Base-by-base conservation (phyloP, 2,329 filamentous ascomycete species). In the Aureobasidium leucospermi region DNA sequence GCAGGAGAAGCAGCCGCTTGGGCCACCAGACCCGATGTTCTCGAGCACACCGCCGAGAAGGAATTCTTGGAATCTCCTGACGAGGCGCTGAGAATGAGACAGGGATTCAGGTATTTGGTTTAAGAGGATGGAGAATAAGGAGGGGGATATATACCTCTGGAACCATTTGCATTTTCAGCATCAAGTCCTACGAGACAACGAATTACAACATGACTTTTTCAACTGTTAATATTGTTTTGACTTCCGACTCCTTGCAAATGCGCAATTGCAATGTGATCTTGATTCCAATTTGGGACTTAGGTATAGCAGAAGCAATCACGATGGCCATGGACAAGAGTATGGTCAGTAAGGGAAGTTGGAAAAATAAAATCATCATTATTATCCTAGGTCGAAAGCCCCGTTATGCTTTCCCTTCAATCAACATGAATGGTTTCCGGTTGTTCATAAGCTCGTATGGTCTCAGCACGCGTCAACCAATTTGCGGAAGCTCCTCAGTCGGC, bases 91-190 rank as follows among this genome's bases (percentile, higher is more conserved):
- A 29, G 53, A 13, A 63, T 65, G 59, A 66, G 59, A 32, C 60
- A 62, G 29, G 67, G 67, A 11, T 69, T 69, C 57, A 62, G 67
- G 36, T 69, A 67, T 43, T 28, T 69, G 36, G 60, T 69, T 31
- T 68, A 67, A 11, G 36, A 9, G 34, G 34, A 36, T 36, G 8
- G 13, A 3, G 34, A 36, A 8, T 7, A 36, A 8, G 13, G 34
- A 36, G 4, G 8, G 8, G 34, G 8, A 5, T 36, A 36, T 36
- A 36, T 8, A 36, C 34, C 34, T 3, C 23, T 23, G 2, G 23
- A 3, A 39, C 9, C 13, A 9, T 15, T 39, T 39, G 36, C 36
- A 15, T 39, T 15, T 19, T 42, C 16, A 42, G 11, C 39, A 28
- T 8, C 19, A 52, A 13, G 49, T 53, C 49, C 32, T 53, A 19